A percentile compares a stretch with the other conserved stretches of the same genome.
These are phyloP conservation scores for Globisporangium irregulare DNA, from an alignment of 352 stramenopile genomes.

Conservation along the genomic window DNA sequence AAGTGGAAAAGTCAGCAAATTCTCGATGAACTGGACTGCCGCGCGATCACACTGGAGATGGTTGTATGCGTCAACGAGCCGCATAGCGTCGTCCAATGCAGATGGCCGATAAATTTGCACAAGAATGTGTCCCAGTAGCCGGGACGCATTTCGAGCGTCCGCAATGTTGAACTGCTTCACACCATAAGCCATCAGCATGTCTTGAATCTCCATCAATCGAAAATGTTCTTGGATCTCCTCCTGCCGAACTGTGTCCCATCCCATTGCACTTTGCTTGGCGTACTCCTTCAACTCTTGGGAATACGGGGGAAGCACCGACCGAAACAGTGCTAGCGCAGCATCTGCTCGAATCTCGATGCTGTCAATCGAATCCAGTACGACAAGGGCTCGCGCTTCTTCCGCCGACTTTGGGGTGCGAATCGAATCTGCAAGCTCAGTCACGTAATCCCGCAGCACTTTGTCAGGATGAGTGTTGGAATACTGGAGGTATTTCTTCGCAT, in stretches of 20 bases:
- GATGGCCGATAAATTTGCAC: conserved; percentile 42
- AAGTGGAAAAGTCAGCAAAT: conserved; percentile 37
- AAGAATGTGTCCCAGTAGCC: conserved; percentile 59
- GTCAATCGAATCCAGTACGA: conserved; percentile 33
- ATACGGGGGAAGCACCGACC: conserved; percentile 53
- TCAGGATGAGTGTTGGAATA: conserved; percentile 40
- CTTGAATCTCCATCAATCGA: conserved; percentile 73
- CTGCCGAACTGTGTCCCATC: conserved; percentile 41
- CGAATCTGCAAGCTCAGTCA: conserved; percentile 39
- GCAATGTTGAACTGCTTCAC: conserved; percentile 53
- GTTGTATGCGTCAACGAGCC: conserved; percentile 60
- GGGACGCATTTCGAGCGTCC: conserved; percentile 42
- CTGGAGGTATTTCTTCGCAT: conserved; percentile 46
- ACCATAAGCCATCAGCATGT: conserved; percentile 65
- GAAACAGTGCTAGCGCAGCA: conserved; percentile 32
- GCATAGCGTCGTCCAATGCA: conserved; percentile 52
- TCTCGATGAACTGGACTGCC: conserved; percentile 60
- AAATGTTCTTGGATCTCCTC: conserved; percentile 62
- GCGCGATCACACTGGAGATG: conserved; percentile 48
- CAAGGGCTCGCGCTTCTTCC: conserved; percentile 29
- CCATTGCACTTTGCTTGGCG: conserved; percentile 25
- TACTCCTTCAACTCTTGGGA: conserved; percentile 48
- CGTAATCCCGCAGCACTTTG: conserved; percentile 43
- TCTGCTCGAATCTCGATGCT: conserved; percentile 27
- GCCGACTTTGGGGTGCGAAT: conserved; percentile 21